These are phyloP conservation scores for Clavispora phyllophila DNA, from an alignment of 805 yeast species.

Conservation along the genomic window DNA sequence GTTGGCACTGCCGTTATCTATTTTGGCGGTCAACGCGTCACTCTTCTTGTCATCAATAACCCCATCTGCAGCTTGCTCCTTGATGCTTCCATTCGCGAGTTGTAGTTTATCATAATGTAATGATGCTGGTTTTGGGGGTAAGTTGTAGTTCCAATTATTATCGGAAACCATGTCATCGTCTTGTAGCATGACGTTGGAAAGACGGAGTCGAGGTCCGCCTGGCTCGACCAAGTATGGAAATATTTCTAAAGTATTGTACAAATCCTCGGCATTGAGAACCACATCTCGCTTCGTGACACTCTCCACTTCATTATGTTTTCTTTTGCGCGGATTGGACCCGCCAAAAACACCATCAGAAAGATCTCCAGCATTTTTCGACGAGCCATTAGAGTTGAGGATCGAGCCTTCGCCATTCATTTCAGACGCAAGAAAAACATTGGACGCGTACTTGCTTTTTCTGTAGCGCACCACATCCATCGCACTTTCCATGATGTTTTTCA, in stretches of 20 bases:
- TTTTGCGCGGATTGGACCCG: slow-evolving; percentile 2
- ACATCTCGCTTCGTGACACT: slow-evolving; percentile 20
- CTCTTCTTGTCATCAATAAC: slow-evolving; percentile 3
- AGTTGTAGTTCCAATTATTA: slow-evolving; percentile 18
- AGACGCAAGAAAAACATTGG: slow-evolving; percentile 27
- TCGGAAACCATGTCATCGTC: slow-evolving; percentile 46
- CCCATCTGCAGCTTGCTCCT: slow-evolving; percentile 1
- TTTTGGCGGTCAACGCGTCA: neutral
- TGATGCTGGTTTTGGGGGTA: slow-evolving; percentile 24
- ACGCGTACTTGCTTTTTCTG: slow-evolving; percentile 44
- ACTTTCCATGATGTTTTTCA: slow-evolving; percentile 68
- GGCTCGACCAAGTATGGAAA: slow-evolving; percentile 68
- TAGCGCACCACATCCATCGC: slow-evolving; percentile 68
- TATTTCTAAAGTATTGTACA: slow-evolving; percentile 57
- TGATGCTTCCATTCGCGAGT: slow-evolving; percentile 13
- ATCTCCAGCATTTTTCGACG: neutral
- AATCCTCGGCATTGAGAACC: slow-evolving; percentile 59
- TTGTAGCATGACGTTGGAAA: slow-evolving; percentile 44
- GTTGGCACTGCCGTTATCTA: slow-evolving; percentile 4
- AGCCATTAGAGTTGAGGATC: neutral
- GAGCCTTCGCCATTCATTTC: slow-evolving; percentile 9
- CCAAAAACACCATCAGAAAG: neutral
- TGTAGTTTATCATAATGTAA: neutral
- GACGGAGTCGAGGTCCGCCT: slow-evolving; percentile 51
- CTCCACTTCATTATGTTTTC: slow-evolving; percentile 7